Evolutionary conservation across 176 grass and related monocot species (phyloP), one percentile per base, ranked within the genome.

Genomic region (Puya raimondii): DNA sequence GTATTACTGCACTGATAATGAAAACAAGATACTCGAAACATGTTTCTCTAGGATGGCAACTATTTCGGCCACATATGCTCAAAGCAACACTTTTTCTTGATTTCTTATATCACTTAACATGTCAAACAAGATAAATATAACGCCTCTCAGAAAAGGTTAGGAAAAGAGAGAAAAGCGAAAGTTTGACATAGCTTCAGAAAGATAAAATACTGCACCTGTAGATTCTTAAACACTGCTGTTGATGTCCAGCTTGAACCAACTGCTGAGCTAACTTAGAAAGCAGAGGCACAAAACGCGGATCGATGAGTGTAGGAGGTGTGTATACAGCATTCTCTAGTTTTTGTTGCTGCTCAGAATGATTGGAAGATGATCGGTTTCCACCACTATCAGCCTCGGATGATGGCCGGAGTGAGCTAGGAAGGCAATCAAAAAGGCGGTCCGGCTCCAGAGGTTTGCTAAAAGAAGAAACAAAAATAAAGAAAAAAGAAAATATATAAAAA

Each of bases 381-480:
- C 71, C 90, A 76, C 66, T 81, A 67, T 93, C 89, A 9, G 76
- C 54, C 14, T 87, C 94, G 50, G 89, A 85, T 0, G 87, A 89
- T 11, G 89, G 94, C 67, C 90, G 74, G 56, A 87, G 82, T 3
- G 90, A 77, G 63, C 89, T 91, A 25, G 94, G 94, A 74, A 99
- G 85, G 76, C 84, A 93, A 23, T 92, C 89, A 21, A 99, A 93
- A 76, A 99, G 89, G 56, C 80, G 87, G 49, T 99, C 94, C 49
- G 94, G 94, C 80, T 92, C 89, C 11, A 99, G 81, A 6, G 94
- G 84, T 71, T 99, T 99, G 82, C 94, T 99, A 81, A 49, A 66
- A 74, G 13, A 9, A 70, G 11, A 80, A 71, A 27, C 25, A 73
- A 21, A 74, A 20, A 67, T 2, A 67, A 73, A 11, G 9, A 20